Evolutionary conservation across 1,139 yeast genomes (phyloP).

Genomic region (Taphrina wiesneri): DNA sequence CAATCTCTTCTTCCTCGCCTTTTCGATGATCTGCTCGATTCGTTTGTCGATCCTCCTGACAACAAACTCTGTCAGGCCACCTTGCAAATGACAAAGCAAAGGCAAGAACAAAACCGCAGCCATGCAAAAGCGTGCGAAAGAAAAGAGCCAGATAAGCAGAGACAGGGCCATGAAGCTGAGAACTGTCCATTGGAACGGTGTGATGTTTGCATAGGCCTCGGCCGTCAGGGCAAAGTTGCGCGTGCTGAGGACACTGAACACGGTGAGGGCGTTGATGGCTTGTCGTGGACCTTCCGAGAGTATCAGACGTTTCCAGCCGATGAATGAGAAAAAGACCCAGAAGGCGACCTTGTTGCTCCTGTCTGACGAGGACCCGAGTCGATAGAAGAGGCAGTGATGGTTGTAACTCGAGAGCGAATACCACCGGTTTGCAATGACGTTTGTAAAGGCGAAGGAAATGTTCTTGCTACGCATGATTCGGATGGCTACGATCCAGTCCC

Average conservation of each 20-base stretch:
- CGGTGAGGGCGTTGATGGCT: constrained; percentile 73
- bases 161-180: constrained; percentile 75
- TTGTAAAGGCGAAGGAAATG: constrained; percentile 71
- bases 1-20: constrained; percentile 49
- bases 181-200: constrained; percentile 64
- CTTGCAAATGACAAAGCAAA: constrained; percentile 53
- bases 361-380: constrained; percentile 62
- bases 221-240: constrained; percentile 58
- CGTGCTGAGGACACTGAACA: constrained; percentile 56
- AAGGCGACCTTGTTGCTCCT: constrained; percentile 69
- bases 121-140: constrained; percentile 59
- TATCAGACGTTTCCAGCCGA: constrained; percentile 62
- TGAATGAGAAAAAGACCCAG: constrained; percentile 65
- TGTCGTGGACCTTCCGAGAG: constrained; percentile 90
- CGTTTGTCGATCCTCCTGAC: constrained; percentile 58
- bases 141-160: constrained; percentile 70
- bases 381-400: constrained; percentile 70
- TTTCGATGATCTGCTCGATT: constrained; percentile 56
- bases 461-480: constrained; percentile 61
- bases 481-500: constrained; percentile 63
- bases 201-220: constrained; percentile 55
- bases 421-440: constrained; percentile 60
- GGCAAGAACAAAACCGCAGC: constrained; percentile 63
- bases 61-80: constrained; percentile 59
- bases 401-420: constrained; percentile 62